Evolutionary conservation across 306 rosid species (phyloP), one percentile per base, ranked within the genome.

Genomic region (Malus sieversii): DNA sequence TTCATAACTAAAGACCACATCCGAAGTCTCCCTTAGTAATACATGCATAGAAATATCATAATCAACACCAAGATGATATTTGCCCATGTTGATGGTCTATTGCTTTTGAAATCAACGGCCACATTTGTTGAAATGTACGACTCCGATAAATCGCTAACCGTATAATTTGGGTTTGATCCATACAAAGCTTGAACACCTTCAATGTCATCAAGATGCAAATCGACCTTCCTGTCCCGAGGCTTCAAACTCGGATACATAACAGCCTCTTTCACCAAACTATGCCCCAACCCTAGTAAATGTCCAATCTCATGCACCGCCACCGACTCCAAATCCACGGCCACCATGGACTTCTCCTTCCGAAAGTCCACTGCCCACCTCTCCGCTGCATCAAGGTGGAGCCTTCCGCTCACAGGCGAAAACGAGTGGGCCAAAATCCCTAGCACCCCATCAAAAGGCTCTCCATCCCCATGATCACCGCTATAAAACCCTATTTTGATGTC

Each of bases 301-400:
- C 98, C 98, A 10, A 91, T 93, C 87, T 93, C 98, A 33, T 93
- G 97, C 2, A 88, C 82, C 7, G 90, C 97, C 52, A 93, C 96
- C 5, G 98, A 93, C 59, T 93, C 98, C 82, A 93, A 80, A 75
- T 93, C 96, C 22, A 93, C 76, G 0, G 98, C 98, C 81, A 80
- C 89, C 22, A 73, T 65, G 1, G 98, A 93, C 38, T 77, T 77
- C 22, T 88, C 92, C 2, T 0, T 10, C 16, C 14, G 8, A 13
- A 91, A 88, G 69, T 88, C 88, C 4, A 91, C 90, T 18, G 94
- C 86, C 98, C 96, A 90, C 1, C 82, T 91, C 89, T 93, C 98
- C 2, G 90, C 93, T 55, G 88, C 97, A 3, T 93, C 98, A 0
- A 93, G 92, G 84, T 91, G 97, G 66, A 93, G 84, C 75, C 90